Conservation (phyloP, 2,329 filamentous ascomycete genomes). For the Colletotrichum spaethianum region DNA sequence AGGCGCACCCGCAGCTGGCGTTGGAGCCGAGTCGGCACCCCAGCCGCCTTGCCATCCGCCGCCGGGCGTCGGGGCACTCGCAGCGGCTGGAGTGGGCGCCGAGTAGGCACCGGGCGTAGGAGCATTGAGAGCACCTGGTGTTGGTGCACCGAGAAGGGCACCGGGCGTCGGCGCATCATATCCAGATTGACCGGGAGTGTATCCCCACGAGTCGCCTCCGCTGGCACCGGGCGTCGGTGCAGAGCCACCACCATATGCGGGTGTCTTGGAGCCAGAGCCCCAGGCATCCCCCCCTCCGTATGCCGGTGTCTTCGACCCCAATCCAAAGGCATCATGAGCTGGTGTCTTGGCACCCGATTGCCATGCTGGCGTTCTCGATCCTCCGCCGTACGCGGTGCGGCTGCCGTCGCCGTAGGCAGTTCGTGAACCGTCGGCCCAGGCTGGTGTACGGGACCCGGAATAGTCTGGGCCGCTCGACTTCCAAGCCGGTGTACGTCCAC, state of each 20-base stretch:
- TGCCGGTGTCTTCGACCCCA: conserved; percentile 78
- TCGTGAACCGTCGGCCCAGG: conserved; percentile 78
- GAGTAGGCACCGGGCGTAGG: conserved; percentile 80
- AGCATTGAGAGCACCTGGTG: conserved; percentile 74
- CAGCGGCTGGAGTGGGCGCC: conserved; percentile 73
- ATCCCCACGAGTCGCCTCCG: conserved; percentile 73
- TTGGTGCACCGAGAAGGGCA: conserved; percentile 69
- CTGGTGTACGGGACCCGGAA: conserved; percentile 75
- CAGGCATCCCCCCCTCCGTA: conserved; percentile 73
- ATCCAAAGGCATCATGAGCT: conserved; percentile 73
- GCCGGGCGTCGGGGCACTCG: conserved; percentile 79
- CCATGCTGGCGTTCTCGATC: conserved; percentile 82
- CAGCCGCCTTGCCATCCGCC: conserved; percentile 73
- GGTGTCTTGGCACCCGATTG: conserved; percentile 83
- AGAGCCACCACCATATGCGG: conserved; percentile 76
- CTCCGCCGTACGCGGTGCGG: conserved; percentile 83
- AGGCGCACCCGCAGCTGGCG: conserved; percentile 75
- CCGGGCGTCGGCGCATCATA: conserved; percentile 82
- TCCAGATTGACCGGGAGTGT: conserved; percentile 65
- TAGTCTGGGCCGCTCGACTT: conserved; percentile 61
- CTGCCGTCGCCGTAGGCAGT: conserved; percentile 81
- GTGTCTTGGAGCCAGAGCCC: conserved; percentile 81
- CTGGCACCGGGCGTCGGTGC: conserved; percentile 72
- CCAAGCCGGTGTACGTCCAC: conserved; percentile 75
- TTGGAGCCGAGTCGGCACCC: conserved; percentile 76